Percentiles rank a stretch among this genome's conserved stretches.
These are phyloP conservation scores for Pichia sp. DNA, from an alignment of 1,139 yeast species.

Conservation along the genomic window DNA sequence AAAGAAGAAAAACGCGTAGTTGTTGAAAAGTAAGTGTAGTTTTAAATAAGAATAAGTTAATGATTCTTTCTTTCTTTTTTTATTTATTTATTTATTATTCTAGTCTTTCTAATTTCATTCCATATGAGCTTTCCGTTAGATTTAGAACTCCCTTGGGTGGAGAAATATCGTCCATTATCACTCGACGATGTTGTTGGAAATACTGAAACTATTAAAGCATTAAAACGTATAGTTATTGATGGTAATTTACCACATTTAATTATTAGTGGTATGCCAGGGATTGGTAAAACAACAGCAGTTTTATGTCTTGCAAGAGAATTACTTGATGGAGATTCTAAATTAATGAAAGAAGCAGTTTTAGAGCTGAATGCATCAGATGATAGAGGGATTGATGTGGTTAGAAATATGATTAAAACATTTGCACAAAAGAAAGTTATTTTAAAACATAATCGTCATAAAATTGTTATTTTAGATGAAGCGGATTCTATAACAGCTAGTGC, in stretches of 20 bases:
- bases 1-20: constrained; percentile 15
- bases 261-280: constrained; percentile 91
- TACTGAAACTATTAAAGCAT: constrained; percentile 78
- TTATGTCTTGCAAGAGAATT: constrained; percentile 85
- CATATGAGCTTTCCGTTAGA: constrained; percentile 25
- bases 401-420: constrained; percentile 87
- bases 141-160: constrained; percentile 54
- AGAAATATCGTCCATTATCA: constrained; percentile 79
- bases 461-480: constrained; percentile 88
- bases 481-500: constrained; percentile 99
- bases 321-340: constrained; percentile 49
- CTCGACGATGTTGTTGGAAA: constrained; percentile 90
- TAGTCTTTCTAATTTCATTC: neutral
- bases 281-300: constrained; percentile 92
- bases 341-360: constrained; percentile 72
- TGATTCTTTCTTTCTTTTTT: neutral
- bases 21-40: neutral
- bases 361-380: constrained; percentile 96
- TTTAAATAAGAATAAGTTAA: too few relatives aligned
- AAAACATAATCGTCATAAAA: constrained; percentile 77
- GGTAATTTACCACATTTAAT: constrained; percentile 98
- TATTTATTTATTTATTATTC: neutral
- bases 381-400: constrained; percentile 90
- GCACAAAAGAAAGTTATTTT: constrained; percentile 85
- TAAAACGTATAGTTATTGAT: constrained; percentile 77